Evolutionary conservation across 768 basidiomycete species (phyloP).

Genomic region (Chalciporus sphaerocephalus): DNA sequence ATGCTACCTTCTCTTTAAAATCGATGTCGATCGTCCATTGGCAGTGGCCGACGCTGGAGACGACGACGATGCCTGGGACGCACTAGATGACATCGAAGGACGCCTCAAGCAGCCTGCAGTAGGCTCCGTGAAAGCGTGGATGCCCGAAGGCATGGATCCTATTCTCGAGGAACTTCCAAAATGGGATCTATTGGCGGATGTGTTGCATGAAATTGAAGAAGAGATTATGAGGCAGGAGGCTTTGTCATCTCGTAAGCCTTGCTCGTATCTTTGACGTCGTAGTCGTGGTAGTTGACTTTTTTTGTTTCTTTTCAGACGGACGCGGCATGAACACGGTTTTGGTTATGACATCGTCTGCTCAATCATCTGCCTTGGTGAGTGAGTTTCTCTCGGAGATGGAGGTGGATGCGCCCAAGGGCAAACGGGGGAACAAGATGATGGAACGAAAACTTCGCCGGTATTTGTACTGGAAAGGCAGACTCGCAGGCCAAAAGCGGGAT

Average conservation of each 20-base stretch:
- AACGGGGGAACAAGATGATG: slow-evolving; percentile 75
- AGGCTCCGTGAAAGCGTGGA: slow-evolving; percentile 40
- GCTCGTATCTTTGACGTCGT: not conserved
- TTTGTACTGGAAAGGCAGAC: slow-evolving; percentile 75
- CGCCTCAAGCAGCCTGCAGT: not conserved
- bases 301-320: slow-evolving; percentile 18
- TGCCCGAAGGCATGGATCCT: slow-evolving; percentile 76
- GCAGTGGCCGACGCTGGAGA: slow-evolving; percentile 43
- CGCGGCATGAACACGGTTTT: slow-evolving; percentile 73
- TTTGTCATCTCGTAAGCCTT: slow-evolving; percentile 19
- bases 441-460: slow-evolving; percentile 65
- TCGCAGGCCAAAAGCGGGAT: slow-evolving; percentile 23
- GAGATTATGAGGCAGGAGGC: slow-evolving; percentile 67
- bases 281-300: not conserved
- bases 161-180: slow-evolving; percentile 93
- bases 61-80: slow-evolving; percentile 75
- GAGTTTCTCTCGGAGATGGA: slow-evolving; percentile 74
- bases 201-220: slow-evolving; percentile 86
- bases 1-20: slow-evolving; percentile 59
- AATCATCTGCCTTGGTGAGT: slow-evolving; percentile 67
- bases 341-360: slow-evolving; percentile 81
- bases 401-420: slow-evolving; percentile 49
- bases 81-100: slow-evolving; percentile 52
- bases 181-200: slow-evolving; percentile 82
- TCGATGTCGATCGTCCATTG: slow-evolving; percentile 18